Evolutionary conservation across 2,329 filamentous ascomycete genomes (phyloP).

Genomic region (Alternaria atra): DNA sequence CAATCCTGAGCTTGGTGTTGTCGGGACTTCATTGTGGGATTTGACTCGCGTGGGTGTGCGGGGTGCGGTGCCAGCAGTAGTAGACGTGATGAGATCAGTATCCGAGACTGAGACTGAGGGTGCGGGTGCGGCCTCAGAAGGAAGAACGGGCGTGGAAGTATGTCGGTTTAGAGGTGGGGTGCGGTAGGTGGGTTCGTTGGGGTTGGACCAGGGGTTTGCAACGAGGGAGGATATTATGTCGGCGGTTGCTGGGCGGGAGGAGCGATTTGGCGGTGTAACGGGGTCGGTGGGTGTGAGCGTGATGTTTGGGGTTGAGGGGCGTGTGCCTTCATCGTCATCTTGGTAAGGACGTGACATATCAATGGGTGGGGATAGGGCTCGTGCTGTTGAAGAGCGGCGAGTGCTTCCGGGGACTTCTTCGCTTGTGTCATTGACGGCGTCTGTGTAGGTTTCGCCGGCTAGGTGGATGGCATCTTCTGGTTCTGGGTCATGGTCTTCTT

Average conservation of each 20-base stretch:
- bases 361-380: constrained; percentile 34
- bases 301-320: constrained; percentile 38
- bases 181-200: constrained; percentile 9
- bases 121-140: constrained; percentile 36
- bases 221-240: constrained; percentile 34
- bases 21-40: constrained; percentile 23
- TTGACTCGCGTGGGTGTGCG: constrained; percentile 20
- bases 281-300: constrained; percentile 28
- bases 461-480: constrained; percentile 55
- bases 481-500: constrained; percentile 56
- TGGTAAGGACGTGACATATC: constrained; percentile 34
- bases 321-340: constrained; percentile 22
- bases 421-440: constrained; percentile 31
- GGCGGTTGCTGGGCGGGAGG: constrained; percentile 13
- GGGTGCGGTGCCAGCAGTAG: neutral
- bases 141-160: constrained; percentile 43
- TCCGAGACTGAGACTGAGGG: constrained; percentile 23
- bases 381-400: constrained; percentile 37
- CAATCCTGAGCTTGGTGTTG: constrained; percentile 32
- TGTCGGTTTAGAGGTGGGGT: constrained; percentile 27
- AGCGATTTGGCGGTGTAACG: constrained; percentile 16
- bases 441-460: constrained; percentile 50
- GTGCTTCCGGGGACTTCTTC: constrained; percentile 18
- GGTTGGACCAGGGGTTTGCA: constrained; percentile 42
- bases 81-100: constrained; percentile 18